Conservation (phyloP, 1,284 basidiomycete genomes). For the Cryptococcus amylolentus region DNA sequence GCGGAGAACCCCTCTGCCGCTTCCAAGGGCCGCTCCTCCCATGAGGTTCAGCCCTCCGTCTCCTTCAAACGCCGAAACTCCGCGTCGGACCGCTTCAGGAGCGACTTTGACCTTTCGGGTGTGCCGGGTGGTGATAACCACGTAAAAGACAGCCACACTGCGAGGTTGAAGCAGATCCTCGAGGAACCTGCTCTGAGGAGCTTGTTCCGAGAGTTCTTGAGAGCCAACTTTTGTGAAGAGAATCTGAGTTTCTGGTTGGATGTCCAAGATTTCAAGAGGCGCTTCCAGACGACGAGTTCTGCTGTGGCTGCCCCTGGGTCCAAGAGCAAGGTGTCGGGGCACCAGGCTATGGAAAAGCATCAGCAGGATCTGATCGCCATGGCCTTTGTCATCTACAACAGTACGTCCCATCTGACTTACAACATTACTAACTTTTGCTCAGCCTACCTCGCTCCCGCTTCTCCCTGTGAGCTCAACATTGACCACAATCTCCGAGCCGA, state of each 20-base stretch:
- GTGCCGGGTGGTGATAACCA: conserved; percentile 20
- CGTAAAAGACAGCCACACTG: conserved; percentile 80
- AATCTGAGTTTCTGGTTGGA: conserved; percentile 97
- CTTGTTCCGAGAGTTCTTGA: conserved; percentile 90
- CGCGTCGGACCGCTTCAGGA: conserved; percentile 13
- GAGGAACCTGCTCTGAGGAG: conserved; percentile 86
- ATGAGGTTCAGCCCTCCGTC: neutral
- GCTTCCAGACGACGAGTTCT: conserved; percentile 91
- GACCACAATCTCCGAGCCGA: conserved; percentile 95
- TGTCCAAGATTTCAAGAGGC: conserved; percentile 92
- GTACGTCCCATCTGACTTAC: conserved; percentile 23
- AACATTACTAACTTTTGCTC: conserved; percentile 52
- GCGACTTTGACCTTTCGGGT: conserved; percentile 18
- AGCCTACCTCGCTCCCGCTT: conserved; percentile 91
- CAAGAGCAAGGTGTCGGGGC: conserved; percentile 58
- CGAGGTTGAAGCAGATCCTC: conserved; percentile 84
- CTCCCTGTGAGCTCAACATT: conserved; percentile 94
- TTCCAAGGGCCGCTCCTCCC: conserved; percentile 5
- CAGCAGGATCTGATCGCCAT: conserved; percentile 92
- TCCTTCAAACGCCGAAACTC: conserved; percentile 13
- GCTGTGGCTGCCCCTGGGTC: conserved; percentile 63
- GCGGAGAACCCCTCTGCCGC: conserved; percentile 10
- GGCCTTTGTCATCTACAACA: conserved; percentile 74
- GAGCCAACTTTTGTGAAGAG: conserved; percentile 95
- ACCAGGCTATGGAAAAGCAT: conserved; percentile 92